Percentiles rank a stretch among this genome's conserved stretches.
Evolutionary conservation across 2,329 filamentous ascomycete genomes (phyloP).

Genomic region (Cladophialophora psammophila): DNA sequence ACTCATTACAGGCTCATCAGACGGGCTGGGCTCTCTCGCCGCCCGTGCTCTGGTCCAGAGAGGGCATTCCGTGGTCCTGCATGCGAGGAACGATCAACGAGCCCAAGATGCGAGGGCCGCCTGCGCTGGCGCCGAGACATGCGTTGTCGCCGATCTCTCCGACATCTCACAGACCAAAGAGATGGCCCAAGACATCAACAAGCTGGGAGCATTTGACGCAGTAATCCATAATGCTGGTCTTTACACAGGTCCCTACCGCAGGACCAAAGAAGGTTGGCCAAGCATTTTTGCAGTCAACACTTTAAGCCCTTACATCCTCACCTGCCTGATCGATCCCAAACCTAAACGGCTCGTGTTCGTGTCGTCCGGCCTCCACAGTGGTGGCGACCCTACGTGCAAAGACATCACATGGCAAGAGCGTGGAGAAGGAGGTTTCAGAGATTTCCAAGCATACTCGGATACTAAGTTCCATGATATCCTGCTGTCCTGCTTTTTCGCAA

Average conservation of each 20-base stretch:
- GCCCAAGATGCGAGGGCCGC: slow-evolving; percentile 58
- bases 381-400: slow-evolving; percentile 49
- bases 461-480: slow-evolving; percentile 65
- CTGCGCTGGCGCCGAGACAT: slow-evolving; percentile 59
- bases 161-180: slow-evolving; percentile 59
- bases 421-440: slow-evolving; percentile 39
- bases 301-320: slow-evolving; percentile 65
- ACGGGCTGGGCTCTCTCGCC: slow-evolving; percentile 62
- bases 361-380: slow-evolving; percentile 59
- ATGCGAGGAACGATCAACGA: slow-evolving; percentile 64
- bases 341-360: slow-evolving; percentile 62
- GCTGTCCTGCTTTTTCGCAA: slow-evolving; percentile 62
- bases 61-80: slow-evolving; percentile 64
- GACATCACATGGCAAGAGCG: slow-evolving; percentile 49
- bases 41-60: slow-evolving; percentile 59
- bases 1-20: slow-evolving; percentile 65
- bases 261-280: slow-evolving; percentile 57
- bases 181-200: slow-evolving; percentile 61
- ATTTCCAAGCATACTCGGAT: slow-evolving; percentile 59
- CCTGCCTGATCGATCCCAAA: slow-evolving; percentile 55
- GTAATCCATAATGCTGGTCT: slow-evolving; percentile 67
- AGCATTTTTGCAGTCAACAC: slow-evolving; percentile 64
- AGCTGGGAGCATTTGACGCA: slow-evolving; percentile 60
- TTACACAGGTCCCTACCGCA: slow-evolving; percentile 48
- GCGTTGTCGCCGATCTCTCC: slow-evolving; percentile 62